Evolutionary conservation across 2,329 filamentous ascomycete species (phyloP).

Genomic region (Bipolaris victoriae): DNA sequence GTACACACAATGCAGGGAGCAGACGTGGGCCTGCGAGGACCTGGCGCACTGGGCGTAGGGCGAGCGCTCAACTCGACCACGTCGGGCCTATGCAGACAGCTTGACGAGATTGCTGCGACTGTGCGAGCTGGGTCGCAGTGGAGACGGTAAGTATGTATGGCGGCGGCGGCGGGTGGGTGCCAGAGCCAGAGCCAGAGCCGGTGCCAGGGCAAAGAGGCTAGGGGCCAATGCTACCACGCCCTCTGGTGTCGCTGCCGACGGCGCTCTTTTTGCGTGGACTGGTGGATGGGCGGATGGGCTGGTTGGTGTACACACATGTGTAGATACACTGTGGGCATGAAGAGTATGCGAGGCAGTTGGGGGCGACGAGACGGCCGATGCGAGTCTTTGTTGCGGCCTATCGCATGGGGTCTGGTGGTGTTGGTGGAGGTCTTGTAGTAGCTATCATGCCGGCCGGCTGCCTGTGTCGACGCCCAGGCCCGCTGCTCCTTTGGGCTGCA

Average conservation of each 20-base stretch:
- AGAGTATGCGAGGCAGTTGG: neutral
- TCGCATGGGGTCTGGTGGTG: neutral
- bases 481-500: slow-evolving; percentile 22
- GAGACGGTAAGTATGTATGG: slow-evolving; percentile 2
- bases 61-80: slow-evolving; percentile 17
- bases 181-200: no score
- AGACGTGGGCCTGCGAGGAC: slow-evolving; percentile 23
- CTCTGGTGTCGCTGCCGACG: slow-evolving; percentile 8
- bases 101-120: slow-evolving; percentile 17
- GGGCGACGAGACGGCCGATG: no score
- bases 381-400: no score
- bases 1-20: slow-evolving; percentile 31
- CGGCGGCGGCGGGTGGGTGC: slow-evolving; percentile 9
- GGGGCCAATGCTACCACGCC: slow-evolving; percentile 20
- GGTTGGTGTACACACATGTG: no score
- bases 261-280: no score
- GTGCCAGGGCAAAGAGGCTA: slow-evolving; percentile 8
- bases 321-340: neutral
- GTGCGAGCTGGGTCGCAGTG: slow-evolving; percentile 4
- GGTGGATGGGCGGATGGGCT: no score
- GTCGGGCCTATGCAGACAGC: slow-evolving; percentile 20
- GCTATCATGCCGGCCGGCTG: neutral
- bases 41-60: slow-evolving; percentile 27
- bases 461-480: slow-evolving; percentile 11
- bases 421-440: neutral